These are phyloP conservation scores for Coprinopsis cinerea DNA, from an alignment of 768 basidiomycete genomes.

Conservation along the genomic window DNA sequence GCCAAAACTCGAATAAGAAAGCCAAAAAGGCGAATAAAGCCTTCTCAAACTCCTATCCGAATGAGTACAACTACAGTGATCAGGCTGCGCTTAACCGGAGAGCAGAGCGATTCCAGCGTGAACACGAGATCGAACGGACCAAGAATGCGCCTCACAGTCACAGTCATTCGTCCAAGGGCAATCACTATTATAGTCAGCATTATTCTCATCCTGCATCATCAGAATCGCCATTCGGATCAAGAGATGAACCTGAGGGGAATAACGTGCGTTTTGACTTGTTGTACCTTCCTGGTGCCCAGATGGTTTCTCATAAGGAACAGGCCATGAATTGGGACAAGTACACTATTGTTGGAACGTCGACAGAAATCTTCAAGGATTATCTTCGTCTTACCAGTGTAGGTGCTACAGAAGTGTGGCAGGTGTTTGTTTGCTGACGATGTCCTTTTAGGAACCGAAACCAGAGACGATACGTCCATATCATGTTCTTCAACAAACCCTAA, in stretches of 20 bases:
- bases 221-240: slow-evolving; percentile 16
- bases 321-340: slow-evolving; percentile 94
- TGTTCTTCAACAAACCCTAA: slow-evolving; percentile 78
- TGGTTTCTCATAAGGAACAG: too few species aligned
- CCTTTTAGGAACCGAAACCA: slow-evolving; percentile 83
- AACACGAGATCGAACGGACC: slow-evolving; percentile 75
- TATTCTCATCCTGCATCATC: slow-evolving; percentile 49
- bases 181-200: slow-evolving; percentile 28
- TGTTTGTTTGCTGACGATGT: slow-evolving; percentile 6
- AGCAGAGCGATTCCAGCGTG: slow-evolving; percentile 86
- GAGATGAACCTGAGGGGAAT: slow-evolving; percentile 68
- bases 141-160: slow-evolving; percentile 41
- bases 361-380: slow-evolving; percentile 93
- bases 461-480: slow-evolving; percentile 87
- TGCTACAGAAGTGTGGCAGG: background rate
- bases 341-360: slow-evolving; percentile 91
- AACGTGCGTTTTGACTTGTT: slow-evolving; percentile 42
- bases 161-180: slow-evolving; percentile 32
- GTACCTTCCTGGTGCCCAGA: too few species aligned
- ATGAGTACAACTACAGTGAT: slow-evolving; percentile 48
- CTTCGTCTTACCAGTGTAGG: slow-evolving; percentile 85
- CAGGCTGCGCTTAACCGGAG: slow-evolving; percentile 66
- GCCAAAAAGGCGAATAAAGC: slow-evolving; percentile 53
- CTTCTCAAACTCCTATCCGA: slow-evolving; percentile 27
- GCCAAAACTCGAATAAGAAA: slow-evolving; percentile 40